Evolutionary conservation across 1,284 basidiomycete genomes (phyloP).

Genomic region (Trametes polyzona): DNA sequence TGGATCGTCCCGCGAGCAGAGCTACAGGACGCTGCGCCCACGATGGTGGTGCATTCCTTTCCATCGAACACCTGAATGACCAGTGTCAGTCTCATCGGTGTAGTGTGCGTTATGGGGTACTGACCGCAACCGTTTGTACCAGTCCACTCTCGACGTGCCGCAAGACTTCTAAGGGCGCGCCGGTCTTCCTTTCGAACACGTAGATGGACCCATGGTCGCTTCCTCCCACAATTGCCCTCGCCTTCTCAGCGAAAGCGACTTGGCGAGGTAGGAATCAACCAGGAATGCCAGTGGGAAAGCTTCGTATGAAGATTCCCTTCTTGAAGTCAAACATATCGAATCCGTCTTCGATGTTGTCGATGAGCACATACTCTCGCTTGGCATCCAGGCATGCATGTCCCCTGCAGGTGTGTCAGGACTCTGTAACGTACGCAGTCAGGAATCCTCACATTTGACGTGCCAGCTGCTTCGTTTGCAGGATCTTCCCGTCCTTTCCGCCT

Average conservation of each 20-base stretch:
- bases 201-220: slow-evolving; percentile 9
- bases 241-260: slow-evolving; percentile 2
- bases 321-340: slow-evolving; percentile 2
- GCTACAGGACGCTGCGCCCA: no score
- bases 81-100: no score
- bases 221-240: slow-evolving; percentile 3
- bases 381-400: background rate
- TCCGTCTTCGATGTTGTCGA: slow-evolving; percentile 4
- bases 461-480: slow-evolving; percentile 1
- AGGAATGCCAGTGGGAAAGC: background rate
- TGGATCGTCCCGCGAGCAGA: no score
- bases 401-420: background rate
- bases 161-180: slow-evolving; percentile 2
- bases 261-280: slow-evolving; percentile 1
- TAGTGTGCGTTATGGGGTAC: no score
- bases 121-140: slow-evolving; percentile 5
- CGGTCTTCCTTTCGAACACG: slow-evolving; percentile 5
- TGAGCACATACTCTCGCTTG: background rate
- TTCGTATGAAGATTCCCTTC: background rate
- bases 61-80: no score
- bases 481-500: background rate
- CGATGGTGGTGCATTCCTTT: no score
- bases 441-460: slow-evolving; percentile 1
- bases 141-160: slow-evolving; percentile 1
- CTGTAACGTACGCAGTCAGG: background rate